Evolutionary conservation across 2,329 filamentous ascomycete genomes (phyloP), one percentile per base, ranked within the genome.

Genomic region (Diaporthe vexans): DNA sequence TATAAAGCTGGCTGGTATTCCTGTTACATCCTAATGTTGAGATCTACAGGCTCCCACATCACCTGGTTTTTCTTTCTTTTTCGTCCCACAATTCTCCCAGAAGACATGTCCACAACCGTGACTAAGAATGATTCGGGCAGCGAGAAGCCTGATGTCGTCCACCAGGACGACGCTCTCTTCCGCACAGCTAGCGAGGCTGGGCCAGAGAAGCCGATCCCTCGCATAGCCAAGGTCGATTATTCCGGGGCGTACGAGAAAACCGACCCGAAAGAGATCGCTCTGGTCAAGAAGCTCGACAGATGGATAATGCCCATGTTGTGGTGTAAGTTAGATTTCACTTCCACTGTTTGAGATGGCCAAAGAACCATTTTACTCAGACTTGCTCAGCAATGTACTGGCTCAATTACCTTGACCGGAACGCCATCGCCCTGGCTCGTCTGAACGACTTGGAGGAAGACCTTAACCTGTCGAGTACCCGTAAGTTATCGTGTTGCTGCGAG

Each of bases 371-470:
- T 7, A 67, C 63, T 52, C 29, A 52, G 7, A 37, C 13, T 37
- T 29, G 6, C 29, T 52, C n/a, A 67, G 63, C 63, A 67, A 73
- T 73, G 71, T 73, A 73, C 59, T 73, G 58, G 59, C 48, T 73
- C 54, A 52, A 10, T 7, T 70, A 82, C 79, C 80, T 87, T n/a
- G 87, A 89, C 76, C 82, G 86, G 21, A 89, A 88, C 73, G 88
- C 90, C 58, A 90, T 91, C 77, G 89, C 89, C 3, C 87, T 89
- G 29, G 90, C 90, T 4, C 83, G 86, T 26, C 78, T 91, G 43
- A 86, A 89, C 73, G 87, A 87, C 0, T 80, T 91, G 4, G 86
- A 89, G 67, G 83, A 86, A 13, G 87, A 91, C 61, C 80, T 91
- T 2, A 81, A 83, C 3, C 81, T 91, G 61, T 80, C 80, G 0